Conservation (phyloP, 495 filamentous ascomycete species). For the Xylaria sp. region DNA sequence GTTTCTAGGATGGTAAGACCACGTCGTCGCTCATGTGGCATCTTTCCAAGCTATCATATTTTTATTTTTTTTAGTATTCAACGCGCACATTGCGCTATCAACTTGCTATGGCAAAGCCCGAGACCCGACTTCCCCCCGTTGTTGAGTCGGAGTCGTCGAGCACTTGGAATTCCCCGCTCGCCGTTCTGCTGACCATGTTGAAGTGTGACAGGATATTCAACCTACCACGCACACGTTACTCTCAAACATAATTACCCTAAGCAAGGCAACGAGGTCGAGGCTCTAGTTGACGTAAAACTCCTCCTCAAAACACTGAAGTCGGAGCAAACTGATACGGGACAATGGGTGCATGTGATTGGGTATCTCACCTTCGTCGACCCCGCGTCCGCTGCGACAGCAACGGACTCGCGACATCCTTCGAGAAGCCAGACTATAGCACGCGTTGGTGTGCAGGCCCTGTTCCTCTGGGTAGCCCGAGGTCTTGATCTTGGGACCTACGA, state of each 20-base stretch:
- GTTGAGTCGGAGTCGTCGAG: conserved; percentile 1
- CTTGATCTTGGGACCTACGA: conserved; percentile 72
- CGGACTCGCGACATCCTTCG: conserved; percentile 8
- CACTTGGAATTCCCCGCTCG: conserved; percentile 9
- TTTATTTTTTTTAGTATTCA: neutral
- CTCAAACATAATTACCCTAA: conserved; percentile 73
- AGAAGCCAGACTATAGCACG: conserved; percentile 35
- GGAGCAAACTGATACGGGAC: conserved; percentile 73
- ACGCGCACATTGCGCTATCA: neutral
- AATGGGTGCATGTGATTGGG: conserved; percentile 91
- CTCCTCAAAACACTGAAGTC: conserved; percentile 68
- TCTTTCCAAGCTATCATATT: neutral
- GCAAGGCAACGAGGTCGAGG: conserved; percentile 44
- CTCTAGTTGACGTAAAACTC: conserved; percentile 72
- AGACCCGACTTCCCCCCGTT: neutral
- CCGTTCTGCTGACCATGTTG: conserved; percentile 33
- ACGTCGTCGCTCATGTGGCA: conserved; percentile 16
- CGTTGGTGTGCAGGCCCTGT: conserved; percentile 64
- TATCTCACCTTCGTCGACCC: conserved; percentile 62
- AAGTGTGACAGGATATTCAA: conserved; percentile 75
- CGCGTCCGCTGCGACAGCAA: conserved; percentile 20
- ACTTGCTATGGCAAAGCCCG: neutral
- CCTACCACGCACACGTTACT: conserved; percentile 62
- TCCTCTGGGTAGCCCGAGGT: conserved; percentile 70
- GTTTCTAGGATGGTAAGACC: conserved; percentile 86